These are phyloP conservation scores for Castanopsis chinensis DNA, from an alignment of 306 rosid genomes.

Conservation along the genomic window DNA sequence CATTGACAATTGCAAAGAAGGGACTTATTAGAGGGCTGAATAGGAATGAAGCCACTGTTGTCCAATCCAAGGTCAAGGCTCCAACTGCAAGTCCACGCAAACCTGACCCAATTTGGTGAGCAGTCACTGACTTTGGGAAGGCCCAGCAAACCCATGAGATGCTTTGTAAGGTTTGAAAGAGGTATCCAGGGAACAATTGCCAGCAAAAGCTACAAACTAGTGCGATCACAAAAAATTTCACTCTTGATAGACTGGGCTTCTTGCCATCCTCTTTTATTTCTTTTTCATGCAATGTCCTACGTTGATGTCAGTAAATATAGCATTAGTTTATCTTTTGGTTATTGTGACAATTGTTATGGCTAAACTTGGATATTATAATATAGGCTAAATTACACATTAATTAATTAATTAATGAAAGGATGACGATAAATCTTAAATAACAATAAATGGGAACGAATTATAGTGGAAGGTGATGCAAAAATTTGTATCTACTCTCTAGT, in stretches of 20 bases:
- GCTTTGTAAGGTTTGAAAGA: slow-evolving; percentile 69
- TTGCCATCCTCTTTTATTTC: slow-evolving; percentile 22
- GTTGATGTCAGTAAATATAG: neutral
- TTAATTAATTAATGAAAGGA: too few relatives aligned
- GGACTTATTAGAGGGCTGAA: slow-evolving; percentile 78
- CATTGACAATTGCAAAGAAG: slow-evolving; percentile 64
- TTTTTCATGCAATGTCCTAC: slow-evolving; percentile 82
- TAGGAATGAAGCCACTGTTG: slow-evolving; percentile 69
- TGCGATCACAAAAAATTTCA: slow-evolving; percentile 67
- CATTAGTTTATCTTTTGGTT: too few relatives aligned
- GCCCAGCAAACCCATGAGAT: slow-evolving; percentile 82
- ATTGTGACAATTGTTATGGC: too few relatives aligned
- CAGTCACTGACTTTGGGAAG: slow-evolving; percentile 73
- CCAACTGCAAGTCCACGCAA: slow-evolving; percentile 78
- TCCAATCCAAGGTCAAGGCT: slow-evolving; percentile 69
- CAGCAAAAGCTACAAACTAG: slow-evolving; percentile 65
- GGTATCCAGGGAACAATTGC: slow-evolving; percentile 64
- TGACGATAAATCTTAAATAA: too few relatives aligned
- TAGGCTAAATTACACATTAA: too few relatives aligned
- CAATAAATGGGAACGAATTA: too few relatives aligned
- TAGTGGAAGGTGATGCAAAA: too few relatives aligned
- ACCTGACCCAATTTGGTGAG: slow-evolving; percentile 81
- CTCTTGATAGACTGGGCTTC: slow-evolving; percentile 32
- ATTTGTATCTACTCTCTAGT: too few relatives aligned
- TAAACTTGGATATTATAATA: too few relatives aligned